Conservation (phyloP, 768 basidiomycete species). For the Pleurotus cornucopiae region DNA sequence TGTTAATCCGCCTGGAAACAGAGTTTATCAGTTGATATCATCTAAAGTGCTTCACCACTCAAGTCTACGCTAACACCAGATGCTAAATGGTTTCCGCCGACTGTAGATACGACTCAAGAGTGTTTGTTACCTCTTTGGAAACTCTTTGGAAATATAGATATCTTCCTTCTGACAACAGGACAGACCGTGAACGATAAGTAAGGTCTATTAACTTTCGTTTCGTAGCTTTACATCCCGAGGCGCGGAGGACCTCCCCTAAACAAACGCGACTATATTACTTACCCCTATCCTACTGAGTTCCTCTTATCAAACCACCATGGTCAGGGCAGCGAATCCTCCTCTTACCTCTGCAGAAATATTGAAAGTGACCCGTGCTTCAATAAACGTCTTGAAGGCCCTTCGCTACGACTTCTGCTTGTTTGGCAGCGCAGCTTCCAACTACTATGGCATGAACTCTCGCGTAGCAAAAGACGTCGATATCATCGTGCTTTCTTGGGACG, state of each 20-base stretch:
- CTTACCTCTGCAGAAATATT: not conserved
- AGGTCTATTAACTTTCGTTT: too few relatives aligned
- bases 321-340: not conserved
- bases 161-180: too few relatives aligned
- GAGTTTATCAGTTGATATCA: not conserved
- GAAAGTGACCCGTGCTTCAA: not conserved
- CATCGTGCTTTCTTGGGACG: not conserved
- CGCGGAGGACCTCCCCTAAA: too few relatives aligned
- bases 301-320: not conserved
- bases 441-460: not conserved
- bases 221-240: too few relatives aligned
- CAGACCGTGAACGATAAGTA: too few relatives aligned
- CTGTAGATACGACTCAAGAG: too few relatives aligned
- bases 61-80: conserved; percentile 36
- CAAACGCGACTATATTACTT: too few relatives aligned
- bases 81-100: conserved; percentile 21
- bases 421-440: not conserved
- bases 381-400: not conserved
- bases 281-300: too few relatives aligned
- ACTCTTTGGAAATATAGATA: too few relatives aligned
- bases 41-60: conserved; percentile 39
- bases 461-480: not conserved
- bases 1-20: not conserved
- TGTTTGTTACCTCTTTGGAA: too few relatives aligned
- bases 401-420: not conserved